A percentile compares a stretch with the other conserved stretches of the same genome.
Evolutionary conservation across 805 yeast species (phyloP).

Genomic region (Cyberlindnera japonica): DNA sequence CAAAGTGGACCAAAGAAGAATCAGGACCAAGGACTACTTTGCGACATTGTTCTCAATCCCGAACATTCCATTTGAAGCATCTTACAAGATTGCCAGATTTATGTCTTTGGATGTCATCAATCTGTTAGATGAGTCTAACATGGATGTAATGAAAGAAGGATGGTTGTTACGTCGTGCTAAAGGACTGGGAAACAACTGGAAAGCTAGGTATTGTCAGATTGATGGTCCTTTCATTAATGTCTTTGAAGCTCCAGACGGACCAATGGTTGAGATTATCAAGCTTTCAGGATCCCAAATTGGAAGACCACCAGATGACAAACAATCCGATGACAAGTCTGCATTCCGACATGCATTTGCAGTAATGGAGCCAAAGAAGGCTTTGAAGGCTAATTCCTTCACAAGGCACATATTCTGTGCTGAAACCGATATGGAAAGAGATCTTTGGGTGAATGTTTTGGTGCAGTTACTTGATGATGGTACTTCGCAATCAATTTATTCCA

Average conservation of each 20-base stretch:
- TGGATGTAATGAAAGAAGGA: slow-evolving; percentile 60
- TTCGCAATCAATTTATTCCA: slow-evolving; percentile 10
- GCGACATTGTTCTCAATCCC: slow-evolving; percentile 53
- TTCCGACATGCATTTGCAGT: slow-evolving; percentile 60
- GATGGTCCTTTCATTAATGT: slow-evolving; percentile 56
- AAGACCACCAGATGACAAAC: slow-evolving; percentile 37
- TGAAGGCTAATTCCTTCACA: slow-evolving; percentile 29
- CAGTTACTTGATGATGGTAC: slow-evolving; percentile 28
- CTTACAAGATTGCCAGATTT: slow-evolving; percentile 55
- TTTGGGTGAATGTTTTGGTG: slow-evolving; percentile 55
- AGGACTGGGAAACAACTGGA: slow-evolving; percentile 65
- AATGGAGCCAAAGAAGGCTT: slow-evolving; percentile 40
- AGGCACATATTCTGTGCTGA: slow-evolving; percentile 76
- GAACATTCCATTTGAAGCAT: slow-evolving; percentile 49
- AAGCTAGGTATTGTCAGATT: slow-evolving; percentile 61
- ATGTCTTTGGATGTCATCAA: slow-evolving; percentile 65
- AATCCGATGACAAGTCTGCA: slow-evolving; percentile 26
- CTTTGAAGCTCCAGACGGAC: slow-evolving; percentile 55
- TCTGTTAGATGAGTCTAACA: slow-evolving; percentile 47
- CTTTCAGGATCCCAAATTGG: slow-evolving; percentile 54
- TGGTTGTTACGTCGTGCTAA: slow-evolving; percentile 60
- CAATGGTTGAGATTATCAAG: slow-evolving; percentile 47
- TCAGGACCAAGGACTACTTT: slow-evolving; percentile 56
- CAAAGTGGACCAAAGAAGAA: slow-evolving; percentile 60
- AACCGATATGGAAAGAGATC: slow-evolving; percentile 68